phyloP scores from a whole-genome alignment of 2,329 filamentous ascomycete species.

The Ilyonectria sp. region DNA sequence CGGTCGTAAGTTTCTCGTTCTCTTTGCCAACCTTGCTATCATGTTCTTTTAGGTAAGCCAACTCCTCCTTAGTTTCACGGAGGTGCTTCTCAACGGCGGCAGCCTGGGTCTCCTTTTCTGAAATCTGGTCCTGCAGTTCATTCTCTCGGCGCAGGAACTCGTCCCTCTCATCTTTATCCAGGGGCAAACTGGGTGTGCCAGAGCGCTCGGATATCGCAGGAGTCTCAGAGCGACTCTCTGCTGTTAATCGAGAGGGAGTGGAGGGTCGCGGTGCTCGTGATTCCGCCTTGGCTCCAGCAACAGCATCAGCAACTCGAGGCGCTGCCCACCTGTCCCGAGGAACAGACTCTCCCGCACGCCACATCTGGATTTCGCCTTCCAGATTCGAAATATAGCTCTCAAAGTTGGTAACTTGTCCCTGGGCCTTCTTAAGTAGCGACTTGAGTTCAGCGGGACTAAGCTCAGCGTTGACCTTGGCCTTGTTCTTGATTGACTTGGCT shows the following conservation, averaged over 20 bases:
- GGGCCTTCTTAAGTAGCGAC: constrained; percentile 90
- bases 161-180: constrained; percentile 97
- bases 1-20: constrained; percentile 87
- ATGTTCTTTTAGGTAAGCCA: constrained; percentile 87
- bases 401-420: constrained; percentile 89
- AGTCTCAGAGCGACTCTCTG: constrained; percentile 75
- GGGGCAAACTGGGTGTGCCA: constrained; percentile 86
- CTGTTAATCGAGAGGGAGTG: constrained; percentile 64
- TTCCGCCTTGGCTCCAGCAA: constrained; percentile 58
- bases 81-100: constrained; percentile 85
- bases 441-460: constrained; percentile 97
- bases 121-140: constrained; percentile 95
- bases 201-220: constrained; percentile 83
- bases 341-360: constrained; percentile 90
- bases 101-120: constrained; percentile 90
- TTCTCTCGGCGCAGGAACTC: constrained; percentile 97
- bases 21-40: constrained; percentile 87
- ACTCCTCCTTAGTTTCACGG: constrained; percentile 87
- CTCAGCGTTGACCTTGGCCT: constrained; percentile 99
- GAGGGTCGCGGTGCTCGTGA: constrained; percentile 65
- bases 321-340: constrained; percentile 91
- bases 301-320: constrained; percentile 68
- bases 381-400: constrained; percentile 87
- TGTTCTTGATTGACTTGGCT: constrained; percentile 99
- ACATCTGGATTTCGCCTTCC: constrained; percentile 87